Percentiles rank a stretch among this genome's conserved stretches.
Conservation (phyloP, 495 filamentous ascomycete genomes). For the Penicillium parvum region DNA sequence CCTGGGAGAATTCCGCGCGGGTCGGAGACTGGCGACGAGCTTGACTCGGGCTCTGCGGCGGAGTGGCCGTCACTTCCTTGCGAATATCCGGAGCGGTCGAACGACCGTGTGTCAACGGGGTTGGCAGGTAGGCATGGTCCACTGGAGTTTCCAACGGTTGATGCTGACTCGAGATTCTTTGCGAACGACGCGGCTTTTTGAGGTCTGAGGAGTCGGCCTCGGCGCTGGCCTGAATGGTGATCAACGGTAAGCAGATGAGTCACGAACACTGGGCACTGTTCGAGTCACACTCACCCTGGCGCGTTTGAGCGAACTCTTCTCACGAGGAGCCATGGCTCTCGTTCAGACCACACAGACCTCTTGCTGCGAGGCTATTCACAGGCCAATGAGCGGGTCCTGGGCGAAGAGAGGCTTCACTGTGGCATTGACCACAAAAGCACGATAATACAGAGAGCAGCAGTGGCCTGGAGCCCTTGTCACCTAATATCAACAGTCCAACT, state of each 20-base stretch:
- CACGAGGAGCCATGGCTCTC: constrained; percentile 44
- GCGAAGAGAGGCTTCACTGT: too few relatives aligned
- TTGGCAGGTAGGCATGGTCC: constrained; percentile 69
- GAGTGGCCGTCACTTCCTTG: constrained; percentile 70
- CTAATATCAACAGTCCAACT: neutral
- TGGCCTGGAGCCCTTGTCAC: neutral
- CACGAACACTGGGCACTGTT: neutral
- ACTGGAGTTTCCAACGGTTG: constrained; percentile 54
- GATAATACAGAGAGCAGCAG: neutral
- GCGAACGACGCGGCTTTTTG: constrained; percentile 51
- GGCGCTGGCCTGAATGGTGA: constrained; percentile 28
- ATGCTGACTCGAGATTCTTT: constrained; percentile 51
- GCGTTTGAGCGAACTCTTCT: constrained; percentile 53
- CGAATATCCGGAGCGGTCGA: constrained; percentile 59
- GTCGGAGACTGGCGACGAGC: constrained; percentile 47
- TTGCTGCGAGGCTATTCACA: constrained; percentile 7
- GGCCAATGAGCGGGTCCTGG: constrained; percentile 15
- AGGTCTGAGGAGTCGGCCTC: constrained; percentile 39
- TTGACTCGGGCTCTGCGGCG: constrained; percentile 60
- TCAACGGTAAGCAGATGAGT: neutral
- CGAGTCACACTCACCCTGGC: constrained; percentile 33
- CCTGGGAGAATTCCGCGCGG: constrained; percentile 57
- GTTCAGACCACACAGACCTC: constrained; percentile 7
- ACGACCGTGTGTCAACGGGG: constrained; percentile 67
- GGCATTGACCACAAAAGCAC: constrained; percentile 1